Conservation (phyloP, 2,329 filamentous ascomycete genomes). For the Botrytis deweyae region DNA sequence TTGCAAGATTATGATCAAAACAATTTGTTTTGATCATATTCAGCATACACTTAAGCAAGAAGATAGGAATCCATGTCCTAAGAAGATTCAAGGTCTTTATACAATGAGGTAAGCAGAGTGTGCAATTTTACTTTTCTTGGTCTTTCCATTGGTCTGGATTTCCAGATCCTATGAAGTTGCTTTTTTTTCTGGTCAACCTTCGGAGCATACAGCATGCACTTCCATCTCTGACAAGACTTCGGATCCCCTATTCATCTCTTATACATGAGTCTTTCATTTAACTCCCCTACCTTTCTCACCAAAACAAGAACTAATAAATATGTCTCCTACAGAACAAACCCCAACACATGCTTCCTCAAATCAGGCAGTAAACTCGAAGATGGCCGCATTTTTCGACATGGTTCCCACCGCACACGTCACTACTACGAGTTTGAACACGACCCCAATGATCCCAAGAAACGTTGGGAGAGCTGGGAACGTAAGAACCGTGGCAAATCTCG, state of each 20-base stretch:
- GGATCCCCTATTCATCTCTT: not conserved
- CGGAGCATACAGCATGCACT: not conserved
- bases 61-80: not conserved
- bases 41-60: not conserved
- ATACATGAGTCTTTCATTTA: rapidly evolving
- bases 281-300: too few relatives aligned
- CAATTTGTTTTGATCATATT: constrained; percentile 6
- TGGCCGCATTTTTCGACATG: not conserved
- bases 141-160: not conserved
- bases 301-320: not conserved
- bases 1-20: constrained; percentile 1
- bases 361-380: not conserved
- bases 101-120: not conserved
- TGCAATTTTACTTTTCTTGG: not conserved
- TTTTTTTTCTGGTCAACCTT: not conserved
- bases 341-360: not conserved
- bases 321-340: not conserved
- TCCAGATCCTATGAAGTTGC: not conserved
- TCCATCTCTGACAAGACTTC: not conserved
- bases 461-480: not conserved
- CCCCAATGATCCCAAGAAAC: not conserved
- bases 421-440: not conserved
- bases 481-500: not conserved
- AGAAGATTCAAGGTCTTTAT: not conserved
- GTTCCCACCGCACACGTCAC: not conserved